Conservation (phyloP, 2,329 filamentous ascomycete species). For the Beauveria asiatica region DNA sequence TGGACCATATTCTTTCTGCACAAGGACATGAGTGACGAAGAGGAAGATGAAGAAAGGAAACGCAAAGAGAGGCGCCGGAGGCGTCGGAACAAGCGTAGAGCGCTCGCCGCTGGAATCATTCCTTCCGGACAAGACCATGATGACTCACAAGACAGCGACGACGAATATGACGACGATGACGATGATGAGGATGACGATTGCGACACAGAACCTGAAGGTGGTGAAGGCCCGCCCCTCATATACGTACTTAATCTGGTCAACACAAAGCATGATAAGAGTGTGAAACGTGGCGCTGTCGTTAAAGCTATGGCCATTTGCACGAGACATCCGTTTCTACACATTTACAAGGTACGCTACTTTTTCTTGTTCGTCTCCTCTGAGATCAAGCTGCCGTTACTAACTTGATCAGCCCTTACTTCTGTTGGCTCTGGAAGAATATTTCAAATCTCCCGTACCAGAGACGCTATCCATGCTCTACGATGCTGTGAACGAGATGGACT, state of each 20-base stretch:
- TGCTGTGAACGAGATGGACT: constrained; percentile 91
- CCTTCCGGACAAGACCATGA: constrained; percentile 35
- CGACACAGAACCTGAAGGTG: constrained; percentile 57
- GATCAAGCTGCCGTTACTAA: constrained; percentile 8
- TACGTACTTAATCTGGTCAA: constrained; percentile 98
- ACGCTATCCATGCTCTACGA: constrained; percentile 84
- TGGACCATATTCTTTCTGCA: constrained; percentile 99
- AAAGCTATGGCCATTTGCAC: constrained; percentile 99
- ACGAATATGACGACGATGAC: constrained; percentile 41
- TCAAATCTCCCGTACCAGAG: constrained; percentile 80
- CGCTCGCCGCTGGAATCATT: constrained; percentile 40
- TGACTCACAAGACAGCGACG: constrained; percentile 34
- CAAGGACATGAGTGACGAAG: constrained; percentile 80
- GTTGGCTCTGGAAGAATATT: constrained; percentile 91
- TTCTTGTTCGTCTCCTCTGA: not conserved
- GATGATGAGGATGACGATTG: constrained; percentile 45
- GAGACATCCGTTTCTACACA: constrained; percentile 92
- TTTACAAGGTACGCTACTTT: constrained; percentile 69
- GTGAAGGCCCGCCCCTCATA: constrained; percentile 83
- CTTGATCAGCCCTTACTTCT: constrained; percentile 68
- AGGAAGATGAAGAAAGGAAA: constrained; percentile 64
- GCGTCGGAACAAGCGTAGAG: constrained; percentile 42
- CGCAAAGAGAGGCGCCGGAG: constrained; percentile 45
- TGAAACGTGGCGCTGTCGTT: constrained; percentile 87
- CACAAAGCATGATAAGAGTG: constrained; percentile 90